Evolutionary conservation across 345 rosid species (phyloP).

Genomic region (Brassica rapa): DNA sequence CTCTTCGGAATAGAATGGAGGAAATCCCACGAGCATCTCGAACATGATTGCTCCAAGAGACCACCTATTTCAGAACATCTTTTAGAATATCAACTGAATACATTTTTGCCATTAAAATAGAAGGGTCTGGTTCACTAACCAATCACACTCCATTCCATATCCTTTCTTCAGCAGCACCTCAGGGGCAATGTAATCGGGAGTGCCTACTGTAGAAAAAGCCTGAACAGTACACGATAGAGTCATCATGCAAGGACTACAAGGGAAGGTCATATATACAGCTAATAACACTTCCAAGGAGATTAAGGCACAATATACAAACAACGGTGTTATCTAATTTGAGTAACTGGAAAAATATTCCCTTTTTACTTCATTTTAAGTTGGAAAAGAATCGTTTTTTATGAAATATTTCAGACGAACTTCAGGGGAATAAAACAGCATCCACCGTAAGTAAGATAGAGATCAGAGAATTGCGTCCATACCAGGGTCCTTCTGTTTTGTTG

Average conservation of each 20-base stretch:
- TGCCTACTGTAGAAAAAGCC: conserved; percentile 56
- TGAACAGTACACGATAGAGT: conserved; percentile 31
- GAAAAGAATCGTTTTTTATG: not conserved
- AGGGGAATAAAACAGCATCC: conserved; percentile 10
- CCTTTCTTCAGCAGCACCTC: conserved; percentile 56
- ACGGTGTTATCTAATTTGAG: conserved; percentile 2
- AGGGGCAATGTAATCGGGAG: conserved; percentile 56
- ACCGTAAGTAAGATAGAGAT: conserved; percentile 3
- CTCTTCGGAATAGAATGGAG: conserved; percentile 54
- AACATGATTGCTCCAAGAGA: conserved; percentile 56
- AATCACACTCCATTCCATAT: conserved; percentile 54
- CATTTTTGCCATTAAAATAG: conserved; percentile 8
- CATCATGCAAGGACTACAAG: not conserved
- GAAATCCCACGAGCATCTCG: conserved; percentile 57
- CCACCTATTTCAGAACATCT: conserved; percentile 44
- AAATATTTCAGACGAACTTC: not conserved
- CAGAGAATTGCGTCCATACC: conserved; percentile 43
- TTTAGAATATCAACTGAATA: conserved; percentile 25
- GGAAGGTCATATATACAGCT: not conserved
- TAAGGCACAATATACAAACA: not conserved
- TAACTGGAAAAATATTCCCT: not conserved
- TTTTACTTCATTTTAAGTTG: conserved; percentile 16
- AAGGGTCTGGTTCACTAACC: conserved; percentile 41
- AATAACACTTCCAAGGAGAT: not conserved
- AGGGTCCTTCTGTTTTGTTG: conserved; percentile 69